Percentiles rank a stretch among this genome's conserved stretches.
These are phyloP conservation scores for Melaleuca quinquenervia DNA, from an alignment of 345 rosid genomes.

Conservation along the genomic window DNA sequence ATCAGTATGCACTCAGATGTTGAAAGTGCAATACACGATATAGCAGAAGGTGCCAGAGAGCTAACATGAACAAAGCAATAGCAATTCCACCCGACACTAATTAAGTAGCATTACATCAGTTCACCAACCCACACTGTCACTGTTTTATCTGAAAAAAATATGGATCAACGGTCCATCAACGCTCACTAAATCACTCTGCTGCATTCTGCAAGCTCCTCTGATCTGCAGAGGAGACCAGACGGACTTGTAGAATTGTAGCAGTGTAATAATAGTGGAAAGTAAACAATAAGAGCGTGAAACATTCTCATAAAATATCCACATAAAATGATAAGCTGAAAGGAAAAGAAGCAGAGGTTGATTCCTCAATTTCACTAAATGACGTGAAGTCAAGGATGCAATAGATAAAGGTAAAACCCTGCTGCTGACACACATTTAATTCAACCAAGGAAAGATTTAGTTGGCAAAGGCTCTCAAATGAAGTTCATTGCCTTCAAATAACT, in stretches of 20 bases:
- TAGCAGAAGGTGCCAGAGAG: background rate
- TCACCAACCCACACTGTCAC: background rate
- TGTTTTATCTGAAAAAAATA: background rate
- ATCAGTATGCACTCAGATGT: background rate
- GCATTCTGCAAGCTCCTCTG: background rate
- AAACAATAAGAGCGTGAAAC: background rate
- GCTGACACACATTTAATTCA: background rate
- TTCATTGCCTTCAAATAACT: background rate
- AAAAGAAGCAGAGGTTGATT: background rate
- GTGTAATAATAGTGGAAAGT: background rate
- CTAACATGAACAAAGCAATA: background rate
- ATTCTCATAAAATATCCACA: background rate
- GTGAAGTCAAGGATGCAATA: background rate
- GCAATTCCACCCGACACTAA: background rate
- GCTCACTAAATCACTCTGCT: background rate
- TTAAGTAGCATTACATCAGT: background rate
- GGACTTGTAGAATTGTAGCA: background rate
- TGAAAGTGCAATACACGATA: background rate
- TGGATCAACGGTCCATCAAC: background rate
- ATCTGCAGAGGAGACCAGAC: background rate
- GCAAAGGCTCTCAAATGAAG: background rate
- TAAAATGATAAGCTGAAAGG: background rate
- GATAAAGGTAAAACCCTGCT: background rate
- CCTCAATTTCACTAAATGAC: background rate
- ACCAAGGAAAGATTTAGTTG: background rate